These are phyloP conservation scores for Fagopyrum esculentum DNA, from an alignment of 148 eudicot species.

Conservation along the genomic window DNA sequence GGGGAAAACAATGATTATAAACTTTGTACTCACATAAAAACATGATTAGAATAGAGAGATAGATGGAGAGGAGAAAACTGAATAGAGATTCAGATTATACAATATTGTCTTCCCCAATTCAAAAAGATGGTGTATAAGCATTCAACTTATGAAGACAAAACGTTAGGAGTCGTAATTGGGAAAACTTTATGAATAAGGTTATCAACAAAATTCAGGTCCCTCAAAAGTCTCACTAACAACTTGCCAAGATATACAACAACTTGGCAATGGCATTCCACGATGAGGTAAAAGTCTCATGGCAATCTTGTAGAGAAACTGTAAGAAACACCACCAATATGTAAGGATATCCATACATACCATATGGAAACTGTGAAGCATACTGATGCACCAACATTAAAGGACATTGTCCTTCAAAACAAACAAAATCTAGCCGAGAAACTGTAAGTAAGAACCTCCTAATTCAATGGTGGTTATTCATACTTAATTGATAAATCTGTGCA, in stretches of 20 bases:
- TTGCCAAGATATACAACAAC: not conserved
- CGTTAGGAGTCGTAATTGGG: not conserved
- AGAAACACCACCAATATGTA: too few species aligned
- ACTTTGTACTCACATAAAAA: conserved; percentile 7
- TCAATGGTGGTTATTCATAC: not conserved
- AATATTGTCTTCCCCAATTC: not conserved
- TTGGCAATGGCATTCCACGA: not conserved
- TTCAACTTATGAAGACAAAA: not conserved
- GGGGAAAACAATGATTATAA: not conserved
- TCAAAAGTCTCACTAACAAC: not conserved
- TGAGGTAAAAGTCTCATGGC: not conserved
- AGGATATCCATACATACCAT: too few species aligned
- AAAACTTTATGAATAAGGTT: not conserved
- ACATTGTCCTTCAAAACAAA: too few species aligned
- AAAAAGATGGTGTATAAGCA: not conserved
- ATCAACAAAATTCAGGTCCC: not conserved
- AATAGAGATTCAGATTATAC: not conserved
- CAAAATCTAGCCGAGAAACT: not conserved
- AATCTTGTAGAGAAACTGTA: not conserved
- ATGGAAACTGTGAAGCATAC: too few species aligned
- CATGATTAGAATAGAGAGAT: not conserved
- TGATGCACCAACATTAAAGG: too few species aligned
- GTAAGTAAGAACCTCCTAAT: conserved; percentile 6
- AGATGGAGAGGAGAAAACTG: not conserved
- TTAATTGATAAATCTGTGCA: not conserved